phyloP scores from a whole-genome alignment of 208 protist species.

The Trypanosoma caninum region DNA sequence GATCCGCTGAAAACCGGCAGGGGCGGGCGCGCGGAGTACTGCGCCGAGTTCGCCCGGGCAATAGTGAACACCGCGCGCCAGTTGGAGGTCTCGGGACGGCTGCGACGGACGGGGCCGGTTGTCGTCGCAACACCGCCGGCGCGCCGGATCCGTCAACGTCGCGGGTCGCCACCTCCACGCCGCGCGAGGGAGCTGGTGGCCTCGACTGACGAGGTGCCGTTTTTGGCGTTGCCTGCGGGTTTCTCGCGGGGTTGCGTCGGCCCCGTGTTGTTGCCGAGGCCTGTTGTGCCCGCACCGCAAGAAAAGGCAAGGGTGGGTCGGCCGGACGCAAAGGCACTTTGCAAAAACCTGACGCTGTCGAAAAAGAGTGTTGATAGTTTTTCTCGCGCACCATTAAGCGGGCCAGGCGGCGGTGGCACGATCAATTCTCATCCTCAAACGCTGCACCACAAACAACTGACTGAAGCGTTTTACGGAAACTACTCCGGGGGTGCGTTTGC shows the following conservation, averaged over 20 bases:
- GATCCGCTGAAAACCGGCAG: constrained; percentile 13
- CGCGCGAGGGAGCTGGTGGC: too few relatives aligned
- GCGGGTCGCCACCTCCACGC: background rate
- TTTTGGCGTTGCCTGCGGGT: too few relatives aligned
- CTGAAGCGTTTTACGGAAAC: constrained; percentile 60
- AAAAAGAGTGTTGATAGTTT: background rate
- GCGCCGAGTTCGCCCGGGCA: constrained; percentile 32
- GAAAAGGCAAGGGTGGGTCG: background rate
- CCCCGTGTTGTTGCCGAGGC: background rate
- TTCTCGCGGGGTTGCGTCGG: too few relatives aligned
- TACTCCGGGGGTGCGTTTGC: constrained; percentile 52
- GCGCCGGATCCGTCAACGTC: too few relatives aligned
- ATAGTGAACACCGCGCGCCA: constrained; percentile 38
- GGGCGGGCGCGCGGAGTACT: constrained; percentile 12
- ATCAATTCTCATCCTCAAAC: constrained; percentile 2
- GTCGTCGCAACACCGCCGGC: too few relatives aligned
- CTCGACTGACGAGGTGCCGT: too few relatives aligned
- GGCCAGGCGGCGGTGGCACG: background rate
- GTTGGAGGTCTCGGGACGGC: constrained; percentile 11
- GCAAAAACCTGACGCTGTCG: too few relatives aligned
- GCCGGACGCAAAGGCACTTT: too few relatives aligned
- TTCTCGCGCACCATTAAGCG: background rate
- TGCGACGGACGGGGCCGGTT: too few relatives aligned
- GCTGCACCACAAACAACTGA: constrained; percentile 61
- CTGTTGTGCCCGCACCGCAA: background rate